Conservation (phyloP, 768 basidiomycete species). For the Xerocomus spinulosus region DNA sequence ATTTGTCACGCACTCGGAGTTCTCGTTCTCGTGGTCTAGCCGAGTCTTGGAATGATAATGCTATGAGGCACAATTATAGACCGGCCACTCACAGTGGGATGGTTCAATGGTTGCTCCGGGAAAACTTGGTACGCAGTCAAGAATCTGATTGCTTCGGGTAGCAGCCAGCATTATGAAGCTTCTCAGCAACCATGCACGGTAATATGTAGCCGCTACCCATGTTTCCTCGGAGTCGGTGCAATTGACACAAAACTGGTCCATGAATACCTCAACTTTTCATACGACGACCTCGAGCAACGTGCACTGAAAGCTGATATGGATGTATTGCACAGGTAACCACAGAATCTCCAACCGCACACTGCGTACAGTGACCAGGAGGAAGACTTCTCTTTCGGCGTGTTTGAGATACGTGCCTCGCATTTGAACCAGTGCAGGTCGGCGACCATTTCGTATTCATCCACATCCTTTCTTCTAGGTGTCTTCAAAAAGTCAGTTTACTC, state of each 20-base stretch:
- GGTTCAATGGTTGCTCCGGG: background rate
- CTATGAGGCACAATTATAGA: background rate
- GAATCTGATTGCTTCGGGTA: background rate
- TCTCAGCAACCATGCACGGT: background rate
- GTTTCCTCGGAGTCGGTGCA: background rate
- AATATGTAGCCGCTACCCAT: background rate
- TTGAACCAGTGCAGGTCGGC: too few species aligned
- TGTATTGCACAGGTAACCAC: too few species aligned
- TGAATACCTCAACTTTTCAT: too few species aligned
- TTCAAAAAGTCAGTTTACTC: slow-evolving; percentile 22
- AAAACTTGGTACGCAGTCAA: background rate
- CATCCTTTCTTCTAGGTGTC: too few species aligned
- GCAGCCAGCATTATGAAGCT: background rate
- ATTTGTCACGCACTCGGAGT: background rate
- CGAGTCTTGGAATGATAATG: background rate
- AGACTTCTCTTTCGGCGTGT: too few species aligned
- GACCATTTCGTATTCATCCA: too few species aligned
- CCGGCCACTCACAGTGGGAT: background rate
- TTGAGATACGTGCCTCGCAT: too few species aligned
- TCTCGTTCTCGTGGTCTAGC: background rate
- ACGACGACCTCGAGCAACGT: too few species aligned
- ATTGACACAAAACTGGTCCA: background rate
- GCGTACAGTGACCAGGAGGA: too few species aligned
- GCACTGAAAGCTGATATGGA: too few species aligned
- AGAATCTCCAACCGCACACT: too few species aligned